phyloP scores from a whole-genome alignment of 1,284 basidiomycete species.

The Papiliotrema flavescens region DNA sequence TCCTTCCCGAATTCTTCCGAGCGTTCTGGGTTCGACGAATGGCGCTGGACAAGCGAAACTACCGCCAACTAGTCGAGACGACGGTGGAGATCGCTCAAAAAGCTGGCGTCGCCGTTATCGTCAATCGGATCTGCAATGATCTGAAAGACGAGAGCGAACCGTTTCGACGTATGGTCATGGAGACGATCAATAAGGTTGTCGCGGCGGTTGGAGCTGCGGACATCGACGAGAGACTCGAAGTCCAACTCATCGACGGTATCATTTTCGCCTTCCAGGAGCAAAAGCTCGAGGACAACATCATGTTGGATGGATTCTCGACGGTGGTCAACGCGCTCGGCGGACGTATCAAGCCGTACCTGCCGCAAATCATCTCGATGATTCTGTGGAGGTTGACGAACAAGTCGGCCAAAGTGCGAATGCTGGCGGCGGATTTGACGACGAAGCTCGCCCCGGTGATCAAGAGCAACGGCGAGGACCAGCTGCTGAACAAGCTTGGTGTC shows the following conservation, averaged over 20 bases:
- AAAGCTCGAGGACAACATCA: constrained; percentile 96
- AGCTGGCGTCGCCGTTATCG: constrained; percentile 91
- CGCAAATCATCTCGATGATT: constrained; percentile 98
- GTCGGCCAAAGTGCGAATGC: constrained; percentile 97
- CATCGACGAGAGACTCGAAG: constrained; percentile 92
- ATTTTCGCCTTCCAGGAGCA: constrained; percentile 99
- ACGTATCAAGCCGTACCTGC: constrained; percentile 97
- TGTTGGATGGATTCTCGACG: constrained; percentile 97
- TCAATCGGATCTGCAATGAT: constrained; percentile 91
- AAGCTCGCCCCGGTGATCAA: constrained; percentile 96
- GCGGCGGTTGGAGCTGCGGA: constrained; percentile 89
- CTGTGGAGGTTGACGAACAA: constrained; percentile 99
- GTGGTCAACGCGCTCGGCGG: constrained; percentile 92
- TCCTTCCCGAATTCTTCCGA: constrained; percentile 99
- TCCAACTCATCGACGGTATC: constrained; percentile 93
- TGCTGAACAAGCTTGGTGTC: constrained; percentile 92
- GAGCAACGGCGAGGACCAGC: constrained; percentile 93
- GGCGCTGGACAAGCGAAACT: constrained; percentile 95
- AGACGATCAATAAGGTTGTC: constrained; percentile 97
- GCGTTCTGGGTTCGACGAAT: constrained; percentile 97
- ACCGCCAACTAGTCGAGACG: constrained; percentile 95
- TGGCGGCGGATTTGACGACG: constrained; percentile 94
- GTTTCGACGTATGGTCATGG: constrained; percentile 99
- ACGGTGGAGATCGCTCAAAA: constrained; percentile 98
- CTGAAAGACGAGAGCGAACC: constrained; percentile 95